Percentiles rank a stretch among this genome's conserved stretches.
These are phyloP conservation scores for Picea sitchensis DNA, from an alignment of 75 land plant species.

Conservation along the genomic window DNA sequence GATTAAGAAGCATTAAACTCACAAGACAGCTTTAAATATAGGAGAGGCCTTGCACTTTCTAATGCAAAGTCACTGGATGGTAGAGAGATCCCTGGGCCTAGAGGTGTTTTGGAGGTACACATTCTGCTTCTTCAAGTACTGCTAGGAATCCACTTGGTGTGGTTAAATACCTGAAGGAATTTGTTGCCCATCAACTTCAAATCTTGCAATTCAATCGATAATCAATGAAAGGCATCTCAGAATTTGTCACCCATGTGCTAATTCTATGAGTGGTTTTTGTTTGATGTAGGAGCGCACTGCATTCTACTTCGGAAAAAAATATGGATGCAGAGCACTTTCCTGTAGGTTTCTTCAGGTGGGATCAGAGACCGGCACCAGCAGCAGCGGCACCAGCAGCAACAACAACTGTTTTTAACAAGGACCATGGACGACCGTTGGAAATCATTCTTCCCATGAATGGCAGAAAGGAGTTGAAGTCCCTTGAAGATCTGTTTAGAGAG, in stretches of 20 bases:
- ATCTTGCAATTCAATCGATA: too few species aligned
- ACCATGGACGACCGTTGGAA: background rate
- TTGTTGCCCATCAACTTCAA: too few species aligned
- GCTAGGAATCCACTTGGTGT: too few species aligned
- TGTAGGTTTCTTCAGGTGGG: constrained; percentile 11
- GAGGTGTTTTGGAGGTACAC: background rate
- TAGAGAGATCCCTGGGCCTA: background rate
- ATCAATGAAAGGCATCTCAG: too few species aligned
- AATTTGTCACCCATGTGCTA: too few species aligned
- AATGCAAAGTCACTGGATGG: background rate
- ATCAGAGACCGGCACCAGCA: constrained; percentile 9
- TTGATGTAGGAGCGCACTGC: too few species aligned
- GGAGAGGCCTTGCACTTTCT: background rate
- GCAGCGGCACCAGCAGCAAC: background rate
- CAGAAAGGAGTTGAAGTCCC: constrained; percentile 13
- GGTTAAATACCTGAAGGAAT: too few species aligned
- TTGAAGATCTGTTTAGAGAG: constrained; percentile 79
- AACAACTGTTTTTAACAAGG: constrained; percentile 1
- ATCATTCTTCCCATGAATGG: constrained; percentile 3
- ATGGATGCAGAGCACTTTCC: constrained; percentile 9
- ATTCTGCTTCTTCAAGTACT: background rate
- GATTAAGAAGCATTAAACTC: background rate
- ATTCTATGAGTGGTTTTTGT: too few species aligned
- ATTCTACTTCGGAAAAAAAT: too few species aligned
- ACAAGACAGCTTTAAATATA: constrained; percentile 10